phyloP scores from a whole-genome alignment of 1,284 basidiomycete genomes.

The Bjerkandera adusta region DNA sequence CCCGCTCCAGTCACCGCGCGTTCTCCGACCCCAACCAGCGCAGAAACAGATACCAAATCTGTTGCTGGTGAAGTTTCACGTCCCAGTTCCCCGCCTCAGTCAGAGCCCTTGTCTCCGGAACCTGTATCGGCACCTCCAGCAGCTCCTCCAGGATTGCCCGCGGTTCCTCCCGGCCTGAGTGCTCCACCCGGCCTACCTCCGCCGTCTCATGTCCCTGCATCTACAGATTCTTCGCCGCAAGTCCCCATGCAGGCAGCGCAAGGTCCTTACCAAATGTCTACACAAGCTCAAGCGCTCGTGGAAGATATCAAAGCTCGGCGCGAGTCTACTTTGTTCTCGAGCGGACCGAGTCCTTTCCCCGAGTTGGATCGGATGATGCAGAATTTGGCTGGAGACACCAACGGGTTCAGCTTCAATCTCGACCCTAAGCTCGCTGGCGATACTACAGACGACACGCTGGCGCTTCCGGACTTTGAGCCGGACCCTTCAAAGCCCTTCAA shows the following conservation, averaged over 20 bases:
- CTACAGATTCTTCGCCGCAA: constrained; percentile 52
- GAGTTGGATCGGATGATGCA: constrained; percentile 82
- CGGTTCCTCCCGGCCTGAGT: constrained; percentile 38
- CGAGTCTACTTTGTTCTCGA: constrained; percentile 50
- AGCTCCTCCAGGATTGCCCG: constrained; percentile 44
- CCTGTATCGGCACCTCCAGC: constrained; percentile 32
- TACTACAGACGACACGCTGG: constrained; percentile 39
- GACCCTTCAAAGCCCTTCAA: constrained; percentile 53
- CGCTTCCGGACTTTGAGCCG: constrained; percentile 52
- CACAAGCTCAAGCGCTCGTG: constrained; percentile 77
- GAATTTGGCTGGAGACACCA: constrained; percentile 52
- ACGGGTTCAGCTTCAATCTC: constrained; percentile 78
- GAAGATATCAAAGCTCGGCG: constrained; percentile 81
- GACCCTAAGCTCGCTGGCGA: constrained; percentile 69
- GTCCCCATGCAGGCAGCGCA: constrained; percentile 54
- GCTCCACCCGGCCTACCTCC: constrained; percentile 62
- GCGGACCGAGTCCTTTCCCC: constrained; percentile 77
- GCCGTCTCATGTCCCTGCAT: constrained; percentile 47
- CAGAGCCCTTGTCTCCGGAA: constrained; percentile 22
- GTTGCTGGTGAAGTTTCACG: constrained; percentile 23
- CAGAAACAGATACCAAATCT: constrained; percentile 31
- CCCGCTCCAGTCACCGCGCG: constrained; percentile 36
- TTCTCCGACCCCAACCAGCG: constrained; percentile 47
- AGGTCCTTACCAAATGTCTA: constrained; percentile 84
- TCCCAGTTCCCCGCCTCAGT: constrained; percentile 14